Conservation (phyloP, 208 protist genomes). For the Trypanosoma theileri region DNA sequence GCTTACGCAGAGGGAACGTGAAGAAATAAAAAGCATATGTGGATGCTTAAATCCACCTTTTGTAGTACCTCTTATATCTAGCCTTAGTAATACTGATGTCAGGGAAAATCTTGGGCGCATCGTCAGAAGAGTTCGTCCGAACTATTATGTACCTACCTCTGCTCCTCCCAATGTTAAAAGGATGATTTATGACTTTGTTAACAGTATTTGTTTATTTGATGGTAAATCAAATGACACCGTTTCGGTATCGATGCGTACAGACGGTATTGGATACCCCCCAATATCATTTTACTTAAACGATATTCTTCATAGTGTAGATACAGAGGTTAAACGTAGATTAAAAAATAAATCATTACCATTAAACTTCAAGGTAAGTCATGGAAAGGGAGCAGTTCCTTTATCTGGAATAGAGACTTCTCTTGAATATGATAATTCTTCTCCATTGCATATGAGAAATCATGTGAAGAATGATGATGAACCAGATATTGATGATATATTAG, state of each 20-base stretch:
- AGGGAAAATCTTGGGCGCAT: background rate
- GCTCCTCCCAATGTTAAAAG: constrained; percentile 4
- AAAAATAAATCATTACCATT: background rate
- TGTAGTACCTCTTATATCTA: constrained; percentile 11
- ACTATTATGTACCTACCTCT: constrained; percentile 12
- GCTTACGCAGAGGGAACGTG: background rate
- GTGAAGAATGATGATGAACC: background rate
- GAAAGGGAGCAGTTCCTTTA: background rate
- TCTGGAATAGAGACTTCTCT: background rate
- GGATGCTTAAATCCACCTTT: constrained; percentile 4
- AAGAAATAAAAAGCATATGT: constrained; percentile 15
- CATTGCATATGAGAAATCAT: background rate
- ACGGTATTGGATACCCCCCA: constrained; percentile 19
- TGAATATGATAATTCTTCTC: background rate
- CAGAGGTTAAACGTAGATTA: background rate
- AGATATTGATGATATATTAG: background rate
- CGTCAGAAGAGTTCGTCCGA: constrained; percentile 9
- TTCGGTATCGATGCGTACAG: background rate
- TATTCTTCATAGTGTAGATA: constrained; percentile 9
- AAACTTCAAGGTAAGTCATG: background rate
- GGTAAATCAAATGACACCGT: background rate
- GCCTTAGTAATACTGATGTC: background rate
- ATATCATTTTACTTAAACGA: constrained; percentile 20
- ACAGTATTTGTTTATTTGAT: background rate
- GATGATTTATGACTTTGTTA: constrained; percentile 16